Conservation (phyloP, 225 moss, liverwort and hornwort genomes). For the Pseudoscleropodium purum region DNA sequence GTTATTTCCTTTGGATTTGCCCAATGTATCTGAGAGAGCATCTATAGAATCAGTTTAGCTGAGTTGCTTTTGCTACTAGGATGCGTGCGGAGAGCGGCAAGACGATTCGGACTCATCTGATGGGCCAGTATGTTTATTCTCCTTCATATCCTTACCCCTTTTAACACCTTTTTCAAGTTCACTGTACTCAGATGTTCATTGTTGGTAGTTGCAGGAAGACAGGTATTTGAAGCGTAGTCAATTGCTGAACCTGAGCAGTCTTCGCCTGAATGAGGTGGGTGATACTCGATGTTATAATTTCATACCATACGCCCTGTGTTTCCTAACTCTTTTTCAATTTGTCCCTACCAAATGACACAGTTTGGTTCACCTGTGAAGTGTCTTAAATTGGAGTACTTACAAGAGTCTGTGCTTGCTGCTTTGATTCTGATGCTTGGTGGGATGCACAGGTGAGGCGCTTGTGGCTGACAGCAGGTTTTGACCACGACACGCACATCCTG, state of each 20-base stretch:
- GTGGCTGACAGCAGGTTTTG: slow-evolving; percentile 87
- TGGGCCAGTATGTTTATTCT: slow-evolving; percentile 40
- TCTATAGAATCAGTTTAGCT: slow-evolving; percentile 46
- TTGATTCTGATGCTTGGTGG: neutral
- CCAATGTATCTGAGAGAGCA: slow-evolving; percentile 7
- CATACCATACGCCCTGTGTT: neutral
- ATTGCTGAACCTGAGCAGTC: slow-evolving; percentile 74
- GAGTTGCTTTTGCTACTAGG: slow-evolving; percentile 47
- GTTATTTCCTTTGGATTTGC: slow-evolving; percentile 1
- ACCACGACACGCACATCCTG: slow-evolving; percentile 82
- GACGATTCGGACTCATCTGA: slow-evolving; percentile 45
- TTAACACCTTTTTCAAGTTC: neutral
- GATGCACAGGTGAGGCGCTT: slow-evolving; percentile 72
- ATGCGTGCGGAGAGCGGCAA: slow-evolving; percentile 43
- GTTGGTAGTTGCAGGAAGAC: slow-evolving; percentile 71
- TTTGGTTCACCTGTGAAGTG: neutral
- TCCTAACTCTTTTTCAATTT: neutral
- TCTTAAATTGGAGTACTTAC: neutral
- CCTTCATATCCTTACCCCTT: slow-evolving; percentile 27
- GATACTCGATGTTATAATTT: neutral
- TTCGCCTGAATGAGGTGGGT: slow-evolving; percentile 90
- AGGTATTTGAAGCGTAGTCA: slow-evolving; percentile 71
- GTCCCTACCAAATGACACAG: neutral
- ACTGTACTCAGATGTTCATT: slow-evolving; percentile 7
- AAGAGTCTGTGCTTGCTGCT: neutral